A percentile compares a stretch with the other conserved stretches of the same genome.
These are phyloP conservation scores for Eucalyptus caleyi DNA, from an alignment of 345 rosid species.

Conservation along the genomic window DNA sequence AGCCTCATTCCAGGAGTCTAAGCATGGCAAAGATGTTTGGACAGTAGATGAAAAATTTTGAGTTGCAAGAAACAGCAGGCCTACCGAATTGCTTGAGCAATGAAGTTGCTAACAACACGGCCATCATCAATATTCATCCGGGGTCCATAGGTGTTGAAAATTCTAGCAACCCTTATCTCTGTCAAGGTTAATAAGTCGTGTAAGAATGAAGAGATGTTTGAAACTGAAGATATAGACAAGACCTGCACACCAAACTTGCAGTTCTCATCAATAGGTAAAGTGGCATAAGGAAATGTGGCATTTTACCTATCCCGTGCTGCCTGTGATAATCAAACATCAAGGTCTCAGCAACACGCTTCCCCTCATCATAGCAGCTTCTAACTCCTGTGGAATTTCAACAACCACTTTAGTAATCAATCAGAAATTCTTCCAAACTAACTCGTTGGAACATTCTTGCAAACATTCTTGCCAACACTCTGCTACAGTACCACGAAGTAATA, in stretches of 20 bases:
- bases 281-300: not conserved
- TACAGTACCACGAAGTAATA: not conserved
- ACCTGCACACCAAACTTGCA: not conserved
- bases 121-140: constrained; percentile 95
- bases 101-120: constrained; percentile 92
- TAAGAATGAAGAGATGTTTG: not conserved
- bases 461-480: not conserved
- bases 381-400: constrained; percentile 28
- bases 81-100: constrained; percentile 89
- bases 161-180: constrained; percentile 83
- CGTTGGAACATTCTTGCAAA: not conserved
- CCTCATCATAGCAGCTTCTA: constrained; percentile 91
- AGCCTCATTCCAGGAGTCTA: not conserved
- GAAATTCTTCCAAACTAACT: not conserved
- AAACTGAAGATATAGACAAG: not conserved
- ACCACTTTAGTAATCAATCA: not conserved
- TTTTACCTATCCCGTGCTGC: constrained; percentile 81
- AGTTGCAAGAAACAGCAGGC: not conserved
- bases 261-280: not conserved
- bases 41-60: not conserved
- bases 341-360: constrained; percentile 85
- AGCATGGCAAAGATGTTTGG: not conserved
- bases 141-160: constrained; percentile 91
- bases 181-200: not conserved
- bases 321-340: constrained; percentile 88